Base-by-base conservation (phyloP, 768 basidiomycete species). In the Mycena sanguinolenta region DNA sequence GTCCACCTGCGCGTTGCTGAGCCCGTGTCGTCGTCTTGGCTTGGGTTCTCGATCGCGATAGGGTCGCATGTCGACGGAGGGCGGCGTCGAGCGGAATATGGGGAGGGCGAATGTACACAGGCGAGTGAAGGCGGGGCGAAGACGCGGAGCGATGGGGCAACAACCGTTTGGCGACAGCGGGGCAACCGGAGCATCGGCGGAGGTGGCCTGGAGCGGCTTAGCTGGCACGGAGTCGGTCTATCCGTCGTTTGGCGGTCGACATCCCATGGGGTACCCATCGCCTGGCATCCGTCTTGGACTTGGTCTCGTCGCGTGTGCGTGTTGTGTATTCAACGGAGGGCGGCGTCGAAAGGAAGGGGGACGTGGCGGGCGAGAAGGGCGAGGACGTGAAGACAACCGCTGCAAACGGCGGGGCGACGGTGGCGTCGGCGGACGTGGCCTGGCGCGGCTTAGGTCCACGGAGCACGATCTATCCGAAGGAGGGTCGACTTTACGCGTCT, bases 1-100 rank as follows among this genome's bases (percentile, higher is more conserved):
- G 8, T 27, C 39, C 38, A 21, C 39, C 25, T 46, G 39, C 28
- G 38, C 4, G 58, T 28, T 7, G 28, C 34, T 23, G 8, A 17
- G n/a, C 16, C 39, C 21, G 23, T 19, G 23, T 25, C 19, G 19
- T 21, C 38, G 39, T 28, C 58, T 16, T 19, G 12, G 23, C 28
- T 21, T 49, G 8, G 13, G 28, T 30, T 34, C 42, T 49, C 14
- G 27, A 17, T 52, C 52, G 13, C 13, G 50, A 14, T 14, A n/a
- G 5, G 28, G 32, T 38, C 23, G 63, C 17, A 9, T 28, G 25
- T 63, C 53, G 36, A 44, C 63, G 38, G 63, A 4, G 42, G 53
- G 39, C 63, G 63, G 63, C 39, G 30, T 44, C 63, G 63, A 64
- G 30, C 44, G 28, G 63, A 34, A 64, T 21, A n/a, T 27, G 28